These are phyloP conservation scores for Pyrus hybrid DNA, from an alignment of 331 rosid species.

Conservation along the genomic window DNA sequence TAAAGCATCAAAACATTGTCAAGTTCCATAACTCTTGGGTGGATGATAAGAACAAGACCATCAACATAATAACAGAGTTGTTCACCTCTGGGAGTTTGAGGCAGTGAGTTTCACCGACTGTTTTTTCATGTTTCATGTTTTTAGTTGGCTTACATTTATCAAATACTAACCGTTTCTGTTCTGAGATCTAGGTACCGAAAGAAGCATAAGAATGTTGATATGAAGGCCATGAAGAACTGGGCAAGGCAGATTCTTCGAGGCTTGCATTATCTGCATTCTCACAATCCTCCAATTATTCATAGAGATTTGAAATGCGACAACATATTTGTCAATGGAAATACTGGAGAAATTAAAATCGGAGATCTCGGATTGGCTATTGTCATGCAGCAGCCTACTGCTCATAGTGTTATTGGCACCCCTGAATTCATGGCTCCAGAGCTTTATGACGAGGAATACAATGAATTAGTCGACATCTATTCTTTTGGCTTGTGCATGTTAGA, in stretches of 20 bases:
- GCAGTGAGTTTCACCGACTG: slow-evolving; percentile 36
- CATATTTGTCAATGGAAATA: slow-evolving; percentile 76
- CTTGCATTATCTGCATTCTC: slow-evolving; percentile 64
- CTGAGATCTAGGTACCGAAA: slow-evolving; percentile 47
- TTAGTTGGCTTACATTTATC: not conserved
- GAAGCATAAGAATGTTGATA: slow-evolving; percentile 61
- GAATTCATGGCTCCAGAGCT: slow-evolving; percentile 99
- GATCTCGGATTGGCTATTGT: slow-evolving; percentile 89
- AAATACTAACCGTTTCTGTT: not conserved
- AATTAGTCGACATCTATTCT: slow-evolving; percentile 88
- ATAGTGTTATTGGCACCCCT: slow-evolving; percentile 83
- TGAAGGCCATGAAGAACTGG: slow-evolving; percentile 91
- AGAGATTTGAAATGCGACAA: slow-evolving; percentile 94
- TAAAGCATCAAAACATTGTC: slow-evolving; percentile 76
- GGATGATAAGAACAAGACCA: slow-evolving; percentile 52
- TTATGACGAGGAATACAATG: slow-evolving; percentile 84
- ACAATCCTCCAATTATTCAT: slow-evolving; percentile 73
- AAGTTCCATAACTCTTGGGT: slow-evolving; percentile 69
- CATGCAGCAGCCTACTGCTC: slow-evolving; percentile 83
- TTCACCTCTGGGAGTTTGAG: slow-evolving; percentile 93
- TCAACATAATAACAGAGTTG: slow-evolving; percentile 81
- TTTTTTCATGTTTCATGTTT: not conserved
- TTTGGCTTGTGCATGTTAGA: slow-evolving; percentile 94
- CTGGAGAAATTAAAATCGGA: slow-evolving; percentile 80
- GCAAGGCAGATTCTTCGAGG: slow-evolving; percentile 87